These are phyloP conservation scores for Astragalus glycyphyllos DNA, from an alignment of 306 rosid species.

Conservation along the genomic window DNA sequence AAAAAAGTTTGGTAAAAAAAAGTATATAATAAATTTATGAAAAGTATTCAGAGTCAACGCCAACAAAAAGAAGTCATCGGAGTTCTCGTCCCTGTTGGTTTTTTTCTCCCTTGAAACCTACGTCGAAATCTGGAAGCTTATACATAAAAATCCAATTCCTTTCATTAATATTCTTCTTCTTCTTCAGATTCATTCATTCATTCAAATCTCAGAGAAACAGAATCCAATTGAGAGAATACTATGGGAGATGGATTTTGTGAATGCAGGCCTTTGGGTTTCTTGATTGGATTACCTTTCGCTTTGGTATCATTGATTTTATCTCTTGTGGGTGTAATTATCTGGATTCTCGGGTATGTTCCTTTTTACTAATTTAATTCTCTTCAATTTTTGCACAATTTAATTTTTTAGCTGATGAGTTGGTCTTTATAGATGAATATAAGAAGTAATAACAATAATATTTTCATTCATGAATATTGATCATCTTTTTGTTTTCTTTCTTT, in stretches of 20 bases:
- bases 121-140: conserved; percentile 19
- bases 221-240: conserved; percentile 3
- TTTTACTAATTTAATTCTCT: conserved; percentile 4
- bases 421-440: no score
- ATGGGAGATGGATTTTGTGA: conserved; percentile 65
- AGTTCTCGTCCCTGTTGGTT: conserved; percentile 41
- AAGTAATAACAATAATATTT: no score
- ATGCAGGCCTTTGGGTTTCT: conserved; percentile 86
- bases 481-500: no score
- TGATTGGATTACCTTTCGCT: conserved; percentile 81
- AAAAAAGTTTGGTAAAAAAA: background rate
- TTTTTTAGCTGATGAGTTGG: background rate
- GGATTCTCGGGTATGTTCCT: conserved; percentile 65
- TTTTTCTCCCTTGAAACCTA: conserved; percentile 28
- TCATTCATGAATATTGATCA: background rate
- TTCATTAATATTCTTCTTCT: conserved; percentile 8
- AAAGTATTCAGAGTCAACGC: conserved; percentile 9
- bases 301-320: conserved; percentile 59
- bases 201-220: conserved; percentile 34
- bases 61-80: conserved; percentile 35
- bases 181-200: conserved; percentile 13
- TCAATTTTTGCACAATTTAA: background rate
- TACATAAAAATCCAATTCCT: background rate
- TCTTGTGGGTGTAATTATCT: conserved; percentile 65
- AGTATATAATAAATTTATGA: no score